Conservation (phyloP, 345 rosid genomes). For the Toxicodendron radicans region DNA sequence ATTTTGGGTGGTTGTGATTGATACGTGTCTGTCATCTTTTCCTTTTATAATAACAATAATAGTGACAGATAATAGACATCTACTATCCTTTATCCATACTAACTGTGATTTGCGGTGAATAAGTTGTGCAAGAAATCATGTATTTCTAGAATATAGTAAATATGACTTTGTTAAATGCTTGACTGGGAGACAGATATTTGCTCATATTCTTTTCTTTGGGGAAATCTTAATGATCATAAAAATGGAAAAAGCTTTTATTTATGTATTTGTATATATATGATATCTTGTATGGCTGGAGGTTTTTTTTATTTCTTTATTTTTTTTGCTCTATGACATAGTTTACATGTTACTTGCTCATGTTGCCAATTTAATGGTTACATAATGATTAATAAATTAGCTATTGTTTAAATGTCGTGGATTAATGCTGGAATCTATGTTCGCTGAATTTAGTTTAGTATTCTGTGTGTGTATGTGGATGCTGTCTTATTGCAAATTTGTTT, state of each 20-base stretch:
- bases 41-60: no score
- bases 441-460: background rate
- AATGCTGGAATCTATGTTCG: no score
- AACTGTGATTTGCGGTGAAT: background rate
- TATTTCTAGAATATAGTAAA: background rate
- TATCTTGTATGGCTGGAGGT: background rate
- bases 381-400: background rate
- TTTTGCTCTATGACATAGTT: background rate
- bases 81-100: background rate
- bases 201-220: no score
- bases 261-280: background rate
- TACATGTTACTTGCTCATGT: background rate
- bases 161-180: background rate
- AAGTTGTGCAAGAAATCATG: background rate
- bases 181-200: background rate
- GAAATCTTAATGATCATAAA: no score
- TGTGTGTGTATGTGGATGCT: background rate
- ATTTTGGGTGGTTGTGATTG: background rate
- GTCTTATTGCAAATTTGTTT: slow-evolving; percentile 20
- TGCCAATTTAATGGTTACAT: background rate
- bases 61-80: no score
- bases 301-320: background rate
- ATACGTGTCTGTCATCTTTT: background rate
- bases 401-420: background rate
- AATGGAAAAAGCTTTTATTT: no score